A percentile compares a stretch with the other conserved stretches of the same genome.
These are phyloP conservation scores for Nissolia schottii DNA, from an alignment of 306 rosid species.

Conservation along the genomic window DNA sequence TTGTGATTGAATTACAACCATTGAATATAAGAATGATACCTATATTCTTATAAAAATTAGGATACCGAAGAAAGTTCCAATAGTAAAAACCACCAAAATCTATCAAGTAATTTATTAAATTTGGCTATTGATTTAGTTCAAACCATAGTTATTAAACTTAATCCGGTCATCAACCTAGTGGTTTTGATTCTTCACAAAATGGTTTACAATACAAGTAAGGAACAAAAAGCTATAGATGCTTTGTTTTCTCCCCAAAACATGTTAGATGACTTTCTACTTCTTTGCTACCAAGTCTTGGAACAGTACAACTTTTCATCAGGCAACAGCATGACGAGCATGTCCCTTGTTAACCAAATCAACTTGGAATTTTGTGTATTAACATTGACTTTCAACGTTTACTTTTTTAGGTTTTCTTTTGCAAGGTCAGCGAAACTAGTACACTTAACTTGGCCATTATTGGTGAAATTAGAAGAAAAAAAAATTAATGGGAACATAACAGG, in stretches of 20 bases:
- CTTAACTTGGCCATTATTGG: background rate
- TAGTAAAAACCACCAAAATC: too few relatives aligned
- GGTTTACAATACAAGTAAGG: background rate
- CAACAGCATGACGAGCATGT: constrained; percentile 20
- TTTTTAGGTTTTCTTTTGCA: background rate
- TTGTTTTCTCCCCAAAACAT: constrained; percentile 7
- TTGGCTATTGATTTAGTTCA: too few relatives aligned
- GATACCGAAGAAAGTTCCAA: too few relatives aligned
- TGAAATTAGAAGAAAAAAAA: background rate
- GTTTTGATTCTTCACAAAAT: background rate
- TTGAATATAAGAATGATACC: too few relatives aligned
- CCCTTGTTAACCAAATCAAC: constrained; percentile 24
- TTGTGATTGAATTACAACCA: too few relatives aligned
- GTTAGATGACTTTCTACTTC: constrained; percentile 4
- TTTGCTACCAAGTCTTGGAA: constrained; percentile 24
- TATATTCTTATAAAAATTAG: too few relatives aligned
- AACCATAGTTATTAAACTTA: too few relatives aligned
- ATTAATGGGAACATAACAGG: constrained; percentile 1
- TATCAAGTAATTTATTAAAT: too few relatives aligned
- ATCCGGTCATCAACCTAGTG: too few relatives aligned
- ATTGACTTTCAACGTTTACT: background rate
- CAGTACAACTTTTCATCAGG: constrained; percentile 21
- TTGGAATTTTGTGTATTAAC: background rate
- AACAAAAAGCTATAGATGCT: background rate
- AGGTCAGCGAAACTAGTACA: constrained; percentile 20